Base-by-base conservation (phyloP, 2,329 filamentous ascomycete genomes). In the Polychaeton citri region DNA sequence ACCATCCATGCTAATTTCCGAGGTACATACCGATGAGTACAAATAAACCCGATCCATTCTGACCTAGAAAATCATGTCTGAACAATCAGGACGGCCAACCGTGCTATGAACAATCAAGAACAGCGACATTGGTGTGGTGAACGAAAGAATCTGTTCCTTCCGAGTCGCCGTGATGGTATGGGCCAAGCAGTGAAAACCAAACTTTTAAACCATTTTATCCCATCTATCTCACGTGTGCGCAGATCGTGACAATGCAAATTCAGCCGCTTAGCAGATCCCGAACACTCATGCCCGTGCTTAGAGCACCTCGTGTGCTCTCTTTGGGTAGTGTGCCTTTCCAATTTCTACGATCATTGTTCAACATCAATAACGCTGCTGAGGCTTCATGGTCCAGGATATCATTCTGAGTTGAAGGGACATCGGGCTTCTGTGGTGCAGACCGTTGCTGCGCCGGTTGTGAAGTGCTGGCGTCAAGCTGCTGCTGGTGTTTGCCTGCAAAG, bases 301-400 rank as follows among this genome's bases (percentile, higher is more conserved):
- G 18, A 19, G 21, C 38, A 38, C 7, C 40, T 36, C 41, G 21
- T 30, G 35, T 24, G n/a, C 36, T 35, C 24, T 39, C 38, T 18
- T 43, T n/a, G n/a, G n/a, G n/a, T 37, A 34, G 38, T 13, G 21
- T 26, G 8, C 8, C 47, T 40, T 45, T 51, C 61, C 63, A 65
- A 37, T 52, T 60, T 21, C 83, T 69, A 28, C 83, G 72, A 54
- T 90, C 85, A 36, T 69, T 76, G 46, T 87, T 92, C 40, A 95
- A 64, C 86, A 94, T 93, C 55, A 94, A 60, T 47, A 94, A 58
- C 3, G 86, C 87, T 9, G 84, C 79, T 6, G 85, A 90, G 1
- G 85, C 87, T 55, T 90, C 84, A 41, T 86, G 79, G 30, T 69
- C 65, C 19, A 64, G 55, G 48, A 61, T 47, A 32, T 55, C 42